Conservation (phyloP, 495 filamentous ascomycete genomes). For the Tuber melanosporum region DNA sequence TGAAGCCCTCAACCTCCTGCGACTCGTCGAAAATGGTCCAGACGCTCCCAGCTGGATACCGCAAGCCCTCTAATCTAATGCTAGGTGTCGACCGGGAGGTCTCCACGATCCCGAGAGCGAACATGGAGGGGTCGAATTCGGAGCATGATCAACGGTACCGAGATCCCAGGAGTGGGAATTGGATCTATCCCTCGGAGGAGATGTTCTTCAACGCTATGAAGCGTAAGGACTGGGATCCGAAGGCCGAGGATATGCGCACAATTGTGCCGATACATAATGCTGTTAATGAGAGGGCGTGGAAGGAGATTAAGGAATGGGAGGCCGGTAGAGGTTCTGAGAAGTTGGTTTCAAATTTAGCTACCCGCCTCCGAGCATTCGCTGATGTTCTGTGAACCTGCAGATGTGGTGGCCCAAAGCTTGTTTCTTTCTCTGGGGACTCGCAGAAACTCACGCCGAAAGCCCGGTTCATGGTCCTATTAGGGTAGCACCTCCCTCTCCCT, state of each 20-base stretch:
- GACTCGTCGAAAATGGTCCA: conserved; percentile 39
- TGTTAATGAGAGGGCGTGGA: conserved; percentile 84
- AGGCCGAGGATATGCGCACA: conserved; percentile 67
- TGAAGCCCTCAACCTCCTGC: conserved; percentile 40
- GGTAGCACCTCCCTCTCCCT: conserved; percentile 40
- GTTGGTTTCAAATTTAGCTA: conserved; percentile 41
- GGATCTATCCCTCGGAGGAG: conserved; percentile 92
- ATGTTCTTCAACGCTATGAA: conserved; percentile 95
- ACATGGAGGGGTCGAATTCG: conserved; percentile 41
- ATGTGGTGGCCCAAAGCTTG: conserved; percentile 75
- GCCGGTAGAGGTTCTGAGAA: conserved; percentile 52
- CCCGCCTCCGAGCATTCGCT: background rate
- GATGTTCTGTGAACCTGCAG: conserved; percentile 35
- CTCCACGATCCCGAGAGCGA: conserved; percentile 71
- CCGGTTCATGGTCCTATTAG: conserved; percentile 68
- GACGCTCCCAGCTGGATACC: conserved; percentile 43
- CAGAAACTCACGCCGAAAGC: conserved; percentile 73
- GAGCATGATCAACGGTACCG: conserved; percentile 39
- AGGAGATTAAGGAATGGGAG: conserved; percentile 82
- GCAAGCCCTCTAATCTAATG: conserved; percentile 5
- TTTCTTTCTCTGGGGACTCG: conserved; percentile 73
- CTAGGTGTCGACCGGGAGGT: conserved; percentile 63
- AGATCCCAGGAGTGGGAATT: conserved; percentile 58
- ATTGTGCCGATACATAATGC: conserved; percentile 98
- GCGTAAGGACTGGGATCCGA: conserved; percentile 62